These are phyloP conservation scores for Calonectria honghensis DNA, from an alignment of 2,329 filamentous ascomycete genomes.

Conservation along the genomic window DNA sequence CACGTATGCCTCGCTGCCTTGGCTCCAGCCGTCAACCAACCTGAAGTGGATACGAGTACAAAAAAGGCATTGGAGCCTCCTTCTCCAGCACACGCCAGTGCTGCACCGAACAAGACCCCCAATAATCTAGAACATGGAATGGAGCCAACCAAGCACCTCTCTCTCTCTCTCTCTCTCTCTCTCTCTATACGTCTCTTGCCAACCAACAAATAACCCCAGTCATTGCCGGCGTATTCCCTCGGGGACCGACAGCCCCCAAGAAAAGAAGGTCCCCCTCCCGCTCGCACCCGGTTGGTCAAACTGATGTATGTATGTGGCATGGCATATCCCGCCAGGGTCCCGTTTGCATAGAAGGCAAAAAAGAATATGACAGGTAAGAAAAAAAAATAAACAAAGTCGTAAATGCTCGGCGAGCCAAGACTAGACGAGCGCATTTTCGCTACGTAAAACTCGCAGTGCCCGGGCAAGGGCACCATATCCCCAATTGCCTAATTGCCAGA, in stretches of 20 bases:
- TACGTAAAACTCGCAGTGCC: conserved; percentile 12
- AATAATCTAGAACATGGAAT: background rate
- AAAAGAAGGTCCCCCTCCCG: background rate
- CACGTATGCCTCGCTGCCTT: background rate
- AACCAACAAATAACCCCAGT: background rate
- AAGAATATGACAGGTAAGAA: conserved; percentile 8
- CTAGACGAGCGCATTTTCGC: background rate
- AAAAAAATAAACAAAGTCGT: background rate
- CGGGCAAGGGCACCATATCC: background rate
- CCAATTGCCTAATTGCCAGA: background rate
- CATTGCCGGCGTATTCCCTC: conserved; percentile 22
- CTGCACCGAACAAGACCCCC: background rate
- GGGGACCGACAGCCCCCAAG: background rate
- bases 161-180: background rate
- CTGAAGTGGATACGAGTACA: background rate
- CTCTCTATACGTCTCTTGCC: too few species aligned
- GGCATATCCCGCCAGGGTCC: background rate
- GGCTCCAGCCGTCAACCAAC: background rate
- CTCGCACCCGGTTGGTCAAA: conserved; percentile 1
- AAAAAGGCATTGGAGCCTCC: background rate
- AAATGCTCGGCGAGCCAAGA: background rate
- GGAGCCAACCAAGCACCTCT: background rate
- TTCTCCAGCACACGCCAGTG: background rate
- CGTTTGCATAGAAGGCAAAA: background rate
- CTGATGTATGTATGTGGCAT: background rate